Percentiles rank a stretch among this genome's conserved stretches.
Conservation (phyloP, 192 early-diverging fungal genomes). For the Chytriomyces sp. region DNA sequence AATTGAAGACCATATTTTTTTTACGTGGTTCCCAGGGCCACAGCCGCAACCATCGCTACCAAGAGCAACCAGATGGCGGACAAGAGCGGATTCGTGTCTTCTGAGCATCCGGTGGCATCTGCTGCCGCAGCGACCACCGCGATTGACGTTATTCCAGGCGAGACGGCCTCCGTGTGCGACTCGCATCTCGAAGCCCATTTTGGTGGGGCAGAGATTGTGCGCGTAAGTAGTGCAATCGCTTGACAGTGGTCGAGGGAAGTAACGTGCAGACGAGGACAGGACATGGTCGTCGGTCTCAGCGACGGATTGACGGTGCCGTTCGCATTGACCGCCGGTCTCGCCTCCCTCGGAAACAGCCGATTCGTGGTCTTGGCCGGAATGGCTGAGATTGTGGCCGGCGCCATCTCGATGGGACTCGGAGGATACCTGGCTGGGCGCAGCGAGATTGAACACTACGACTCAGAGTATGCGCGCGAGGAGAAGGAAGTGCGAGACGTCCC, state of each 20-base stretch:
- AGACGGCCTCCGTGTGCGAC: no score
- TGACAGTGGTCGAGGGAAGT: neutral
- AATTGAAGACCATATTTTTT: no score
- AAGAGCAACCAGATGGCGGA: no score
- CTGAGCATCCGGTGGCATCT: no score
- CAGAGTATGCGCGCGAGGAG: slow-evolving; percentile 56
- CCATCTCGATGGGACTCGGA: slow-evolving; percentile 70
- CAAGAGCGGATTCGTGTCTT: no score
- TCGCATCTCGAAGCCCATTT: slow-evolving; percentile 40
- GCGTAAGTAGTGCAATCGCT: slow-evolving; percentile 8
- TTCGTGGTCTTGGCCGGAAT: slow-evolving; percentile 63
- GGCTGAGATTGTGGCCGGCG: no score
- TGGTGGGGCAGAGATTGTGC: slow-evolving; percentile 36
- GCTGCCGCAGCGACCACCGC: no score
- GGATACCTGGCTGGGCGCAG: slow-evolving; percentile 62
- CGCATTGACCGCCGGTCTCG: slow-evolving; percentile 67
- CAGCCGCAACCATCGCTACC: no score
- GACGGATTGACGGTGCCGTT: slow-evolving; percentile 62
- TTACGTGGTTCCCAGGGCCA: no score
- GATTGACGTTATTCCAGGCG: no score
- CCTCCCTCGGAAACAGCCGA: slow-evolving; percentile 49
- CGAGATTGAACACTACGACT: slow-evolving; percentile 66
- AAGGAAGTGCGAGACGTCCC: slow-evolving; percentile 54
- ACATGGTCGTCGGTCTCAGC: slow-evolving; percentile 41
- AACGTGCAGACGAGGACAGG: slow-evolving; percentile 1